Evolutionary conservation across 1,139 yeast species (phyloP).

Genomic region (Suhomyces anneliseae): DNA sequence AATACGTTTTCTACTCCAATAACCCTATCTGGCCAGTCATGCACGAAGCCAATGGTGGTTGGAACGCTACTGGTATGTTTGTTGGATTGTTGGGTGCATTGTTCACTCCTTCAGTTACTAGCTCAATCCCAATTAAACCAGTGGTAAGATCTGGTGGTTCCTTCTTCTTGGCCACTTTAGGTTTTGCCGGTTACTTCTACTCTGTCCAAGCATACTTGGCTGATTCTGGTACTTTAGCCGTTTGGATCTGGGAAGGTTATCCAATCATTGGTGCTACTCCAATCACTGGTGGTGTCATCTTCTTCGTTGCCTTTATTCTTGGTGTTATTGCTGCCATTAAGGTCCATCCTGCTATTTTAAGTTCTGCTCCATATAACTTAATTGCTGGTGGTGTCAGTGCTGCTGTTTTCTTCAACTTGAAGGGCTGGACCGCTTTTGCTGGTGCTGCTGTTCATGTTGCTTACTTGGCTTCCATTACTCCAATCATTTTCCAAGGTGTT

Average conservation of each 20-base stretch:
- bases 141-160: constrained; percentile 34
- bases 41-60: constrained; percentile 85
- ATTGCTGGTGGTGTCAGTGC: constrained; percentile 54
- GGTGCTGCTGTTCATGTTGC: constrained; percentile 72
- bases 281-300: constrained; percentile 79
- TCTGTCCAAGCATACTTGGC: constrained; percentile 72
- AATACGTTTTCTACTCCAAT: constrained; percentile 75
- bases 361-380: constrained; percentile 29
- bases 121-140: constrained; percentile 13
- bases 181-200: constrained; percentile 77
- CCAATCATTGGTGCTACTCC: constrained; percentile 87
- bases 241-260: constrained; percentile 95
- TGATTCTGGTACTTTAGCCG: constrained; percentile 80
- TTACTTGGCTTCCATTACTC: constrained; percentile 64
- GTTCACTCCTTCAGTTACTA: constrained; percentile 35
- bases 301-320: constrained; percentile 56
- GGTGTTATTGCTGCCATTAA: constrained; percentile 48
- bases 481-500: constrained; percentile 59
- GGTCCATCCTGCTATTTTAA: constrained; percentile 25
- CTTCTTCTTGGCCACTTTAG: constrained; percentile 55
- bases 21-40: constrained; percentile 97
- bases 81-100: constrained; percentile 67
- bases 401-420: constrained; percentile 45
- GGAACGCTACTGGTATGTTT: constrained; percentile 68
- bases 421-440: constrained; percentile 79